Conservation (phyloP, 805 yeast species). For the Lipomyces starkeyi region DNA sequence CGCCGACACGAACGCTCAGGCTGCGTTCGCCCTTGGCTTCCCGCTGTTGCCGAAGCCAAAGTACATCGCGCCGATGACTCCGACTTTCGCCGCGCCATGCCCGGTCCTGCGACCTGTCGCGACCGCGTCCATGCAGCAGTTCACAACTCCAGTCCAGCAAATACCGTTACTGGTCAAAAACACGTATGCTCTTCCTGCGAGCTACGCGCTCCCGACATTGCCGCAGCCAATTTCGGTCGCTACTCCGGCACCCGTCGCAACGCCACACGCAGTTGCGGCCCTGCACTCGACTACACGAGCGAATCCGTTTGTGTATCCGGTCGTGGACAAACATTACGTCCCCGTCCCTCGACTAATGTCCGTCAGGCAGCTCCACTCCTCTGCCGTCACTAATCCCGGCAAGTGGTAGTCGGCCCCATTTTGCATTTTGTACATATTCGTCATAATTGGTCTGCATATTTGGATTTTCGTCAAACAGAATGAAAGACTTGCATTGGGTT, state of each 20-base stretch:
- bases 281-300: constrained; percentile 8
- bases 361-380: constrained; percentile 6
- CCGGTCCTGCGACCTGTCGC: background rate
- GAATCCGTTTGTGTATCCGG: constrained; percentile 30
- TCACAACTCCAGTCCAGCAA: background rate
- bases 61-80: background rate
- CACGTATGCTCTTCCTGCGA: constrained; percentile 1
- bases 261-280: background rate
- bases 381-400: background rate
- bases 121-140: background rate
- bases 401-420: background rate
- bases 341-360: constrained; percentile 21
- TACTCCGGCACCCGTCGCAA: background rate
- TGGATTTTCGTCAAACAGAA: too few relatives aligned
- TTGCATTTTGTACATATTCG: background rate
- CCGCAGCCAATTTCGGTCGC: background rate
- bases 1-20: background rate
- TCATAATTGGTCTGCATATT: background rate
- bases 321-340: constrained; percentile 22
- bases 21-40: background rate
- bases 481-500: too few relatives aligned
- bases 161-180: constrained; percentile 2
- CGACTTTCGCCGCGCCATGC: background rate
- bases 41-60: background rate
- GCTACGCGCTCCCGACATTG: background rate